Conservation (phyloP, 2,329 filamentous ascomycete genomes). For the Plenodomus tracheiphilus region DNA sequence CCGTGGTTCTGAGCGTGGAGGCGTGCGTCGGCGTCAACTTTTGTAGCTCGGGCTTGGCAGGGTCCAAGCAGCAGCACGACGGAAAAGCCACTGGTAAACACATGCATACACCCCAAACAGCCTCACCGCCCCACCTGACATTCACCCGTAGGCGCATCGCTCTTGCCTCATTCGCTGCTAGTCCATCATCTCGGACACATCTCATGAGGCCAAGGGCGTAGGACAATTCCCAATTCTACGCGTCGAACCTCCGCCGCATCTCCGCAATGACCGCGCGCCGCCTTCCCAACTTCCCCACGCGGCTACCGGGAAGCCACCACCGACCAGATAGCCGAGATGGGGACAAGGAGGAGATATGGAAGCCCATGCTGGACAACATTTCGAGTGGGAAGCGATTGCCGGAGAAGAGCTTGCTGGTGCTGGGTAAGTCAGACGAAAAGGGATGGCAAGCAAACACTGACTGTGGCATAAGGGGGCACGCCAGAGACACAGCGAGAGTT, state of each 20-base stretch:
- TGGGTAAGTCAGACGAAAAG: constrained; percentile 61
- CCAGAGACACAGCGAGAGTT: constrained; percentile 85
- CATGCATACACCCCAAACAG: constrained; percentile 23
- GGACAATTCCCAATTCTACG: constrained; percentile 2
- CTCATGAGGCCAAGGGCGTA: background rate
- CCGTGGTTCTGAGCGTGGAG: background rate
- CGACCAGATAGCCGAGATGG: constrained; percentile 61
- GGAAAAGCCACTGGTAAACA: constrained; percentile 29
- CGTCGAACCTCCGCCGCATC: constrained; percentile 23
- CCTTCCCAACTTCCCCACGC: constrained; percentile 35
- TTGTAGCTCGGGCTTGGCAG: constrained; percentile 38
- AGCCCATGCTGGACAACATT: constrained; percentile 86
- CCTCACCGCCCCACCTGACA: constrained; percentile 23
- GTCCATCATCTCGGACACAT: background rate
- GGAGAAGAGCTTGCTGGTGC: constrained; percentile 86
- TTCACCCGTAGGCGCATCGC: constrained; percentile 15
- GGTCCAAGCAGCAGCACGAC: constrained; percentile 29
- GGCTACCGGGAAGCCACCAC: constrained; percentile 24
- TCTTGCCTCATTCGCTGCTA: constrained; percentile 3
- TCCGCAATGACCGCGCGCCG: constrained; percentile 42
- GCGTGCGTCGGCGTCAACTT: constrained; percentile 8
- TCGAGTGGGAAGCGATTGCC: constrained; percentile 87
- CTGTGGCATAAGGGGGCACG: constrained; percentile 65
- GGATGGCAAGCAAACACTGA: constrained; percentile 21
- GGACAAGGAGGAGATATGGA: constrained; percentile 87